A percentile compares a stretch with the other conserved stretches of the same genome.
Evolutionary conservation across 352 stramenopile species (phyloP).

Genomic region (Phytopythium vexans): DNA sequence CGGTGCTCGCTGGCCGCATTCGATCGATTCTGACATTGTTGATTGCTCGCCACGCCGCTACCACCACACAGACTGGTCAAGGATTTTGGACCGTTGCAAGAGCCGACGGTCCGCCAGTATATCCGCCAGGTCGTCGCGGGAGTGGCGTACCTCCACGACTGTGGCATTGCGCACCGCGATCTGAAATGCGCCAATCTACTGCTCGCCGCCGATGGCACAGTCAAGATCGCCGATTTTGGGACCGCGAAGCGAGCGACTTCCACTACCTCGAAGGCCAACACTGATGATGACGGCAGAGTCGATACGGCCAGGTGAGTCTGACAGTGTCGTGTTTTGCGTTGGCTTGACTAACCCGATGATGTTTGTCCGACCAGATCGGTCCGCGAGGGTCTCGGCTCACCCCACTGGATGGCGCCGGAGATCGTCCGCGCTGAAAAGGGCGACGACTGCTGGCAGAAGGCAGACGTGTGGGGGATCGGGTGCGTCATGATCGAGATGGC

Average conservation of each 20-base stretch:
- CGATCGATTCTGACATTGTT: not conserved
- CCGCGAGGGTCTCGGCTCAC: slow-evolving; percentile 79
- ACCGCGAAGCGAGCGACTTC: slow-evolving; percentile 43
- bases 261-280: too few species aligned
- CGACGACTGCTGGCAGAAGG: slow-evolving; percentile 76
- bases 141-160: slow-evolving; percentile 68
- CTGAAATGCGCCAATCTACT: slow-evolving; percentile 88
- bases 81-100: slow-evolving; percentile 68
- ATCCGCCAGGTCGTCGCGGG: slow-evolving; percentile 53
- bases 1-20: not conserved
- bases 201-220: slow-evolving; percentile 47
- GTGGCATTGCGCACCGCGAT: slow-evolving; percentile 79
- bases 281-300: slow-evolving; percentile 10
- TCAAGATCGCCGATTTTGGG: slow-evolving; percentile 89
- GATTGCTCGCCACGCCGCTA: too few species aligned
- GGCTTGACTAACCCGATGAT: too few species aligned
- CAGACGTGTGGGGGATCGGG: slow-evolving; percentile 90
- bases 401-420: slow-evolving; percentile 96
- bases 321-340: too few species aligned
- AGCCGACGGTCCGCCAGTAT: slow-evolving; percentile 58
- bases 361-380: slow-evolving; percentile 39
- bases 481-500: slow-evolving; percentile 90
- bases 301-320: slow-evolving; percentile 19
- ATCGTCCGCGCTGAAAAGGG: slow-evolving; percentile 85
- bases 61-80: slow-evolving; percentile 57